phyloP scores from a whole-genome alignment of 164 flowering plant genomes.

The Liriodendron chinense region DNA sequence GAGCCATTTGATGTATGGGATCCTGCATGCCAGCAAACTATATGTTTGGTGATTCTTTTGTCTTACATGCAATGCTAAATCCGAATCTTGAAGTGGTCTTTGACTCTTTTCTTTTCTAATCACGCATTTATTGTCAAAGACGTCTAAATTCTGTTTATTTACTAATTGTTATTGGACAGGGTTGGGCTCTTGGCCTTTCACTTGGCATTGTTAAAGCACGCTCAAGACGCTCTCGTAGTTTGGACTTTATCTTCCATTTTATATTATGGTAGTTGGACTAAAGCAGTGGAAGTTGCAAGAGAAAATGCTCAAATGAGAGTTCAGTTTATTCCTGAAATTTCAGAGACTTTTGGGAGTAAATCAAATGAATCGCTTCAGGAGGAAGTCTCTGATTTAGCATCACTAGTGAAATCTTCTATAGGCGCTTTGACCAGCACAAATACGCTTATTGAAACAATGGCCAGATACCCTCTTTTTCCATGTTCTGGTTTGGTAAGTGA shows the following conservation, averaged over 20 bases:
- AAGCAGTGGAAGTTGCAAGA: slow-evolving; percentile 64
- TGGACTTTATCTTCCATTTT: slow-evolving; percentile 65
- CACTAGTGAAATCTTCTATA: slow-evolving; percentile 42
- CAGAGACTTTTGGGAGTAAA: slow-evolving; percentile 20
- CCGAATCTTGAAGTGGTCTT: no score
- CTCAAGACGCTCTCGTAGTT: slow-evolving; percentile 70
- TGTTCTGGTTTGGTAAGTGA: slow-evolving; percentile 55
- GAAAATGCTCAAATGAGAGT: slow-evolving; percentile 31
- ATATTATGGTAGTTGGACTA: slow-evolving; percentile 62
- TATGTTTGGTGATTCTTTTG: no score
- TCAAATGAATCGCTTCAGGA: slow-evolving; percentile 60
- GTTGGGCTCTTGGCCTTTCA: slow-evolving; percentile 81
- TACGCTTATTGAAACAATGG: slow-evolving; percentile 35
- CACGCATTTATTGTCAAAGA: not conserved
- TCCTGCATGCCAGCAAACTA: no score
- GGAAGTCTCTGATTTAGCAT: slow-evolving; percentile 50
- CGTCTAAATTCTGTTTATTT: not conserved
- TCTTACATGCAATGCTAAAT: no score
- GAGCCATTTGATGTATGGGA: no score
- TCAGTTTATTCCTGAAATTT: slow-evolving; percentile 59
- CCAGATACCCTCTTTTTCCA: slow-evolving; percentile 33
- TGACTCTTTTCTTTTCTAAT: not conserved
- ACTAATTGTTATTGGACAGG: slow-evolving; percentile 38
- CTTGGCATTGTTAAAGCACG: slow-evolving; percentile 59
- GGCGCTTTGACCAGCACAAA: slow-evolving; percentile 32